These are phyloP conservation scores for Symbiodinium natans DNA, from an alignment of 73 alveolate species.

Conservation along the genomic window DNA sequence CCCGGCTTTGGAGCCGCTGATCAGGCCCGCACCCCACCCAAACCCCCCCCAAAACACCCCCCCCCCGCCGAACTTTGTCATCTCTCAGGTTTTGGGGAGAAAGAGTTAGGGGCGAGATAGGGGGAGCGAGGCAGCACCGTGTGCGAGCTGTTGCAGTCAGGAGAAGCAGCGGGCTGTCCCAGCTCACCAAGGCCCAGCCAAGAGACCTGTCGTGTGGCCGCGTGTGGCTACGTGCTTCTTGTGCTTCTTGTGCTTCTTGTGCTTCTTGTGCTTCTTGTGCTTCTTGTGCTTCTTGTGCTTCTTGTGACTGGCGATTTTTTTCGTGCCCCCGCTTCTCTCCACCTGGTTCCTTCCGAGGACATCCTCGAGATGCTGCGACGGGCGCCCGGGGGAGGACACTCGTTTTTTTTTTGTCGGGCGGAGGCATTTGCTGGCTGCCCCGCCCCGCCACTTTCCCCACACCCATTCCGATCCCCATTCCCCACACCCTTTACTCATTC, in stretches of 20 bases:
- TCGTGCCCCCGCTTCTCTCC: no score
- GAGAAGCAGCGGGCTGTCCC: constrained; percentile 14
- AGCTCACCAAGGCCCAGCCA: not conserved
- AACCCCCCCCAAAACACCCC: no score
- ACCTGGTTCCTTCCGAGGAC: constrained; percentile 13
- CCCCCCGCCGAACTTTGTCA: no score
- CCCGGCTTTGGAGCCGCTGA: constrained; percentile 9
- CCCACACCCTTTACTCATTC: no score
- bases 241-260: not conserved
- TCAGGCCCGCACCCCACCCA: not conserved
- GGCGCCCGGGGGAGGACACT: constrained; percentile 67
- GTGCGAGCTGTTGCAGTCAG: not conserved
- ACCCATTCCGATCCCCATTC: no score
- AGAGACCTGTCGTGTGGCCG: no score
- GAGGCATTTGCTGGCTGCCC: no score
- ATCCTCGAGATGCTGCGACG: constrained; percentile 52
- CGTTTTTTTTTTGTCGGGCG: no score
- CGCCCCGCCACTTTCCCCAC: no score
- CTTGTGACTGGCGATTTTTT: not conserved
- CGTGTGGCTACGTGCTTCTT: not conserved
- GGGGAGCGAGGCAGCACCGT: not conserved
- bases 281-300: no score
- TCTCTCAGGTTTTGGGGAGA: no score
- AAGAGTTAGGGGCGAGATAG: not conserved
- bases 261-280: no score